Conservation (phyloP, 345 rosid genomes). For the Gossypium thurberi region DNA sequence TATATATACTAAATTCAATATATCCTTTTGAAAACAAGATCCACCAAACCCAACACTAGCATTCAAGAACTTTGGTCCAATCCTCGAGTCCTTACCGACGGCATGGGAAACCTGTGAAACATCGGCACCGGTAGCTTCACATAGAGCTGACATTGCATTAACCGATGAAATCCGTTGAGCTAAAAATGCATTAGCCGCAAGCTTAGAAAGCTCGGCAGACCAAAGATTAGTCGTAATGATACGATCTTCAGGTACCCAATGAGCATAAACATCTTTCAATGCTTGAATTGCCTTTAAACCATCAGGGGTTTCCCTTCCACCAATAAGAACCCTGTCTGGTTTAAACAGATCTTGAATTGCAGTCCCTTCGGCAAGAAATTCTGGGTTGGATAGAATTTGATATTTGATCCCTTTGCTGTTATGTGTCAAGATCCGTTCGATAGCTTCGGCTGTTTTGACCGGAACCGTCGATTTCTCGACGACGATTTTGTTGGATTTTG, state of each 20-base stretch:
- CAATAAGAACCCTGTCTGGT: slow-evolving; percentile 78
- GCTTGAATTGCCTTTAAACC: slow-evolving; percentile 61
- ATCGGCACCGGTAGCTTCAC: slow-evolving; percentile 83
- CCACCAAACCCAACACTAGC: slow-evolving; percentile 90
- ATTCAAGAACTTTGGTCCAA: slow-evolving; percentile 72
- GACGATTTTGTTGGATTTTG: slow-evolving; percentile 68
- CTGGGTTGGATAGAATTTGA: slow-evolving; percentile 86
- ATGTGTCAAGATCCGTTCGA: slow-evolving; percentile 66
- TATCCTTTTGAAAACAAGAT: slow-evolving; percentile 82
- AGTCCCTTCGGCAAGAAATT: slow-evolving; percentile 86
- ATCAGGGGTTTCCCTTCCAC: slow-evolving; percentile 69
- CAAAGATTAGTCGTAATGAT: slow-evolving; percentile 72
- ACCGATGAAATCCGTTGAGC: slow-evolving; percentile 85
- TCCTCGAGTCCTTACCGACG: slow-evolving; percentile 65
- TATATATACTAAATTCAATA: slow-evolving; percentile 63
- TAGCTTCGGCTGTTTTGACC: slow-evolving; percentile 79
- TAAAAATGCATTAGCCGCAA: slow-evolving; percentile 81
- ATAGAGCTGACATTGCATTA: slow-evolving; percentile 79
- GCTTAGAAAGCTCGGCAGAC: slow-evolving; percentile 91
- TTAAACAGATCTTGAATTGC: slow-evolving; percentile 61
- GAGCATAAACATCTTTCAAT: slow-evolving; percentile 67
- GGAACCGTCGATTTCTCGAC: slow-evolving; percentile 94
- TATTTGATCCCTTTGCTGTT: slow-evolving; percentile 75
- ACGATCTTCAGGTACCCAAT: slow-evolving; percentile 70
- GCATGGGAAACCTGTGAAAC: slow-evolving; percentile 63